Conservation (phyloP, 192 early-diverging fungal species). For the Podila epicladia region DNA sequence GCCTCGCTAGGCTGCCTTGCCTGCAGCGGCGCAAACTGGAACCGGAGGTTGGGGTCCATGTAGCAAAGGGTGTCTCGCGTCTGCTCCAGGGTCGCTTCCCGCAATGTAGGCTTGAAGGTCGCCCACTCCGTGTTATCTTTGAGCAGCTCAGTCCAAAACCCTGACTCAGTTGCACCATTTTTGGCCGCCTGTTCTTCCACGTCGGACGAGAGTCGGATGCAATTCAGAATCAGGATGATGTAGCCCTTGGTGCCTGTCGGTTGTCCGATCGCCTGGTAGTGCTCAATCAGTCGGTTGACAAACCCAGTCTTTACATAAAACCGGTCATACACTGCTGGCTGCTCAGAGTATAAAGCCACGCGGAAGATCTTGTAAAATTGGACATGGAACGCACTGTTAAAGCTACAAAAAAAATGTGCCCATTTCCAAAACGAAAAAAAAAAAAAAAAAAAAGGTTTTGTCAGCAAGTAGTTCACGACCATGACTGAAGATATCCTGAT, state of each 20-base stretch:
- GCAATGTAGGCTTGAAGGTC: slow-evolving; percentile 16
- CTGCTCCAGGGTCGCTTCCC: slow-evolving; percentile 37
- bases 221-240: slow-evolving; percentile 44
- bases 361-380: slow-evolving; percentile 50
- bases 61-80: slow-evolving; percentile 34
- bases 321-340: slow-evolving; percentile 12
- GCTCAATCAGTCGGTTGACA: slow-evolving; percentile 33
- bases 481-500: too few relatives aligned
- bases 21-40: slow-evolving; percentile 50
- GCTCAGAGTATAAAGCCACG: slow-evolving; percentile 36
- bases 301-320: slow-evolving; percentile 30
- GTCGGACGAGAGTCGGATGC: slow-evolving; percentile 37
- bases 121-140: slow-evolving; percentile 13
- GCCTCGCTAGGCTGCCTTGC: slow-evolving; percentile 33
- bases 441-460: too few relatives aligned
- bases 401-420: slow-evolving; percentile 7
- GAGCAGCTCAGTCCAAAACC: slow-evolving; percentile 24
- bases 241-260: slow-evolving; percentile 41
- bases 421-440: too few relatives aligned
- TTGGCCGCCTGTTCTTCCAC: slow-evolving; percentile 6
- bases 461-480: too few relatives aligned
- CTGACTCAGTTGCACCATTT: background rate
- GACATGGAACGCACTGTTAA: slow-evolving; percentile 50
- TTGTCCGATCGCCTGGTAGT: slow-evolving; percentile 13
- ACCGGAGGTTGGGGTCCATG: slow-evolving; percentile 41